phyloP scores from a whole-genome alignment of 257 asterid genomes.

The Lithospermum erythrorhizon region DNA sequence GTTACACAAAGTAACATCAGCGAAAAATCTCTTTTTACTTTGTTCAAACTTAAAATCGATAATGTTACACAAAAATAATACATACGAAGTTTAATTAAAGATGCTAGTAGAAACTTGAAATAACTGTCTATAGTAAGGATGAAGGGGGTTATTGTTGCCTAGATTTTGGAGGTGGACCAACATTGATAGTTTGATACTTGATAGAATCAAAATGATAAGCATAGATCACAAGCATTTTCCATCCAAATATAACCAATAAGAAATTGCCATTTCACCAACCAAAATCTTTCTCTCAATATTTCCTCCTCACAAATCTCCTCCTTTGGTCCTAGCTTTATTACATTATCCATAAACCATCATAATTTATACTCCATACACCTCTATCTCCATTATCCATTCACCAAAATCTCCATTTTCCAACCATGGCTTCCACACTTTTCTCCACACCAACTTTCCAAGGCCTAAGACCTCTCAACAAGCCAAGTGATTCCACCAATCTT shows the following conservation, averaged over 20 bases:
- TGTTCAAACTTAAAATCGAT: too few species aligned
- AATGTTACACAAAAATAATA: too few species aligned
- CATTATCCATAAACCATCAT: not conserved
- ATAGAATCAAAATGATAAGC: too few species aligned
- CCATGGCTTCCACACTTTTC: conserved; percentile 52
- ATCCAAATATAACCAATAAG: not conserved
- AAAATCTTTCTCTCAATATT: not conserved
- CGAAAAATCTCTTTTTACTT: too few species aligned
- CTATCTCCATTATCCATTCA: not conserved
- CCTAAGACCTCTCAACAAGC: conserved; percentile 49
- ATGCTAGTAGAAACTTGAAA: too few species aligned
- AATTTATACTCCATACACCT: conserved; percentile 3
- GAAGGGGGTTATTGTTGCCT: too few species aligned
- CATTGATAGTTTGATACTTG: too few species aligned
- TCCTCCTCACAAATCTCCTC: not conserved
- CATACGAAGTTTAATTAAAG: too few species aligned
- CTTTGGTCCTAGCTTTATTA: not conserved
- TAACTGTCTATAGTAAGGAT: too few species aligned
- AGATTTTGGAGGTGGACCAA: too few species aligned
- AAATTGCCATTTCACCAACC: not conserved
- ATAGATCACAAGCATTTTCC: not conserved
- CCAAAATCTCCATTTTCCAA: not conserved
- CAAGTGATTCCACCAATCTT: conserved; percentile 24
- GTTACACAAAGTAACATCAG: too few species aligned
- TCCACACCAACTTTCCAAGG: conserved; percentile 60